A percentile compares a stretch with the other conserved stretches of the same genome.
Conservation (phyloP, 2,329 filamentous ascomycete genomes). For the Scedosporium minutisporum region DNA sequence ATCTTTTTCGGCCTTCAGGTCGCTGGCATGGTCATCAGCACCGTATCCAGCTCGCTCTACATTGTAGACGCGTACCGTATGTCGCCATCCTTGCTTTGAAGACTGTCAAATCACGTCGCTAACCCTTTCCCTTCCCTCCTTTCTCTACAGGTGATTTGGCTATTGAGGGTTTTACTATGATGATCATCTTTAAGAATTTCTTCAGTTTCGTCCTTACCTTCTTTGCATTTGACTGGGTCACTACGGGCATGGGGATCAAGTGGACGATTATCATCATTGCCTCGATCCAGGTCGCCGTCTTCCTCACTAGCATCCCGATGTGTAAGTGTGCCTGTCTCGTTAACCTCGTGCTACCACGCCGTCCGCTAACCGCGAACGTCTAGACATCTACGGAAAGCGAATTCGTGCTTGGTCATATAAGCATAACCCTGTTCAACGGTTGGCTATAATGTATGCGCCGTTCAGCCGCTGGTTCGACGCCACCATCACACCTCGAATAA, state of each 20-base stretch:
- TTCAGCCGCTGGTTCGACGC: too few species aligned
- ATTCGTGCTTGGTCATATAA: slow-evolving; percentile 65
- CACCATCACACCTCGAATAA: too few species aligned
- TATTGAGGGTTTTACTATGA: slow-evolving; percentile 80
- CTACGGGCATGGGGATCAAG: slow-evolving; percentile 47
- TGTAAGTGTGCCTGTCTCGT: slow-evolving; percentile 49
- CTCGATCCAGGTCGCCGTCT: slow-evolving; percentile 69
- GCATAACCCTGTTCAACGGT: slow-evolving; percentile 52
- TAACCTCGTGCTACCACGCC: neutral
- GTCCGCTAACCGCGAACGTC: slow-evolving; percentile 7
- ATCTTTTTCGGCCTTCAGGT: slow-evolving; percentile 80
- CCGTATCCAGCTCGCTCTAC: slow-evolving; percentile 76
- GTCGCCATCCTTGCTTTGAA: slow-evolving; percentile 19
- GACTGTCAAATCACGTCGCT: neutral
- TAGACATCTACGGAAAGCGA: slow-evolving; percentile 70
- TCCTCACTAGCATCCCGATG: slow-evolving; percentile 63
- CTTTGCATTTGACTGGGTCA: slow-evolving; percentile 76
- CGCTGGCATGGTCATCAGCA: slow-evolving; percentile 83
- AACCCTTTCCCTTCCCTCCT: slow-evolving; percentile 9
- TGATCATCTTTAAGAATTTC: slow-evolving; percentile 90
- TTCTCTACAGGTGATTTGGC: slow-evolving; percentile 55
- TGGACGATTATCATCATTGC: slow-evolving; percentile 59
- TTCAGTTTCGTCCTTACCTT: slow-evolving; percentile 82
- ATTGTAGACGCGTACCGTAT: slow-evolving; percentile 85
- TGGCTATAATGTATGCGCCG: slow-evolving; percentile 2